Evolutionary conservation across 2,329 filamentous ascomycete species (phyloP).

Genomic region (Aspergillus fijiensis): DNA sequence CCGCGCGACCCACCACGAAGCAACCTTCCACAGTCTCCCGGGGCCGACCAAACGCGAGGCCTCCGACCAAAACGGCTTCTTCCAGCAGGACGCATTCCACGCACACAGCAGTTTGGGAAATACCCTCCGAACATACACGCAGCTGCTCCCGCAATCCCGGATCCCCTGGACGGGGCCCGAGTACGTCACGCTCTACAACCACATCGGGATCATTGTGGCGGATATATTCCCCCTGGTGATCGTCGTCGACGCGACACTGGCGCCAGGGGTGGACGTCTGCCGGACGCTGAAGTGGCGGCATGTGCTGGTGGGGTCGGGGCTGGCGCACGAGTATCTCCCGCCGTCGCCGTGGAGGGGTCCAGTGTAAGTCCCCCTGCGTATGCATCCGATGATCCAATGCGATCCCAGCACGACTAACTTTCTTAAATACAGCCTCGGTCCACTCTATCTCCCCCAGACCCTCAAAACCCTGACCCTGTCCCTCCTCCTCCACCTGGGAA

Average conservation of each 20-base stretch:
- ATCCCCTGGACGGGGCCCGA: conserved; percentile 34
- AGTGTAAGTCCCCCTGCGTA: conserved; percentile 5
- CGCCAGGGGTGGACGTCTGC: conserved; percentile 43
- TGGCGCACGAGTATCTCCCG: conserved; percentile 43
- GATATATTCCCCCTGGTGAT: conserved; percentile 33
- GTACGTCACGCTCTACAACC: conserved; percentile 40
- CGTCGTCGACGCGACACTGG: conserved; percentile 43
- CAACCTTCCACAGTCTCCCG: no score
- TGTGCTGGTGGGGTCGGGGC: conserved; percentile 44
- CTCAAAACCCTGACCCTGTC: conserved; percentile 12
- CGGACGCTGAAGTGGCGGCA: conserved; percentile 33
- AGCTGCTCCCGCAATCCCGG: conserved; percentile 8
- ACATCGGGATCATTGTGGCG: conserved; percentile 20
- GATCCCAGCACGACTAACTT: no score
- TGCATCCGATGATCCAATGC: no score
- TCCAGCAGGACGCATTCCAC: neutral
- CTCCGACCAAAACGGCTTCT: no score
- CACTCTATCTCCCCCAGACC: conserved; percentile 30
- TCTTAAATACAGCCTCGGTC: conserved; percentile 29
- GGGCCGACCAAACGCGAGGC: no score
- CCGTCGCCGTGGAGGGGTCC: conserved; percentile 30
- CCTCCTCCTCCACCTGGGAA: no score
- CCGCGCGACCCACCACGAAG: neutral
- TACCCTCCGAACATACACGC: conserved; percentile 25
- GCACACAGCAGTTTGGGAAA: conserved; percentile 25